Evolutionary conservation across 129 eudicot species (phyloP), one percentile per base, ranked within the genome.

Genomic region (Flaveria brownii): DNA sequence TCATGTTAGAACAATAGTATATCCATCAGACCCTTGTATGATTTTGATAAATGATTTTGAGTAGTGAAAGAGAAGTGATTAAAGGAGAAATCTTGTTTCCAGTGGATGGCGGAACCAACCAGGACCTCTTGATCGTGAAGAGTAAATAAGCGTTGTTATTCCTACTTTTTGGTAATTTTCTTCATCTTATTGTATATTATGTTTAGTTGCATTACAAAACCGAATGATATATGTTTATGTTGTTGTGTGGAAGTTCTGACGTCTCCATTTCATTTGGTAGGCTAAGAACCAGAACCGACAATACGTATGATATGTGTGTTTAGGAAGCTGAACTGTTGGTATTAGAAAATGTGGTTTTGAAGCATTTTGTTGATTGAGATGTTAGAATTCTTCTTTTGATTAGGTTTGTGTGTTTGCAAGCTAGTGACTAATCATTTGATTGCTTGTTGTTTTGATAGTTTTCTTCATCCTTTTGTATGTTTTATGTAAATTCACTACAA

Each of bases 401-500:
- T 39, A 20, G 68, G 54, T 41, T 15, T 73, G 23, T 39, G 55
- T 57, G 68, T 56, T 56, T 18, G 68, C 68, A 41, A 41, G 55
- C 20, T 73, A 55, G 41, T 65, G 43, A 56, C 14, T 41, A 47
- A 6, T 36, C 59, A 18, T 56, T 39, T 41, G 42, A 20, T 56
- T 56, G 41, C 39, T 56, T 73, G 20, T 50, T 68, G 80, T 77
- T 81, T 79, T 88, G 41, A 94, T 93, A 91, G 1, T 39, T 30
- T 63, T 76, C 60, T n/a, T 7, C 71, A 52, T 68, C 42, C 39
- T 36, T 20, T 51, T 54, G 17, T 80, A 65, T 20, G n/a, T 52
- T 50, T 17, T 30, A 13, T 55, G 70, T 73, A 15, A 16, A 52
- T 52, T 1, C 59, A 16, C 23, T n/a, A 1, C 59, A 52, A 15